These are phyloP conservation scores for Tephrocybe sp. DNA, from an alignment of 768 basidiomycete species.

Conservation along the genomic window DNA sequence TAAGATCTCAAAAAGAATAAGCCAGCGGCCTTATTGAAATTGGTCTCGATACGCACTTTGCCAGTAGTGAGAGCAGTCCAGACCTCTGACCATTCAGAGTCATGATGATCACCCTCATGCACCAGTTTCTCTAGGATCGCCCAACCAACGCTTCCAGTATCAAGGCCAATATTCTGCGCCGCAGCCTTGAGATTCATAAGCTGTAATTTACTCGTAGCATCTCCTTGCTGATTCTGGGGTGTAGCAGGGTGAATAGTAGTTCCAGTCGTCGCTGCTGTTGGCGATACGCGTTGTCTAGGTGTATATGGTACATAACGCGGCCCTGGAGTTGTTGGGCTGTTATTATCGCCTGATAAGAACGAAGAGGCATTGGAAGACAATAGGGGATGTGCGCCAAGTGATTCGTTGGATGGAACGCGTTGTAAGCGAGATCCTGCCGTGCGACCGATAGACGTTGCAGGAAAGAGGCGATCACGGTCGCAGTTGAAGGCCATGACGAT, in stretches of 20 bases:
- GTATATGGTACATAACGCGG: constrained; percentile 76
- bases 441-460: constrained; percentile 54
- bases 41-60: constrained; percentile 47
- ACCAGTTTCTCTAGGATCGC: constrained; percentile 73
- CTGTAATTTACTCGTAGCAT: constrained; percentile 68
- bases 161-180: constrained; percentile 65
- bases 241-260: constrained; percentile 46
- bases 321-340: constrained; percentile 9
- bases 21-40: neutral
- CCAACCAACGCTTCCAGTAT: constrained; percentile 66
- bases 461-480: constrained; percentile 37
- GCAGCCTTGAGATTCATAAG: constrained; percentile 72
- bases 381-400: constrained; percentile 61
- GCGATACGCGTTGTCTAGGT: constrained; percentile 57
- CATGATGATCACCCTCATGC: constrained; percentile 40
- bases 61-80: constrained; percentile 61
- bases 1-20: constrained; percentile 26
- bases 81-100: constrained; percentile 69
- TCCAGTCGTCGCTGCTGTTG: constrained; percentile 44
- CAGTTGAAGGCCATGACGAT: constrained; percentile 32
- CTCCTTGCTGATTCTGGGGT: constrained; percentile 47
- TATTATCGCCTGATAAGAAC: constrained; percentile 26
- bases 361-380: constrained; percentile 40
- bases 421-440: constrained; percentile 39
- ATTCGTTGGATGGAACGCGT: constrained; percentile 48